Evolutionary conservation across 768 basidiomycete species (phyloP).

Genomic region (Infundibulicybe gibba): DNA sequence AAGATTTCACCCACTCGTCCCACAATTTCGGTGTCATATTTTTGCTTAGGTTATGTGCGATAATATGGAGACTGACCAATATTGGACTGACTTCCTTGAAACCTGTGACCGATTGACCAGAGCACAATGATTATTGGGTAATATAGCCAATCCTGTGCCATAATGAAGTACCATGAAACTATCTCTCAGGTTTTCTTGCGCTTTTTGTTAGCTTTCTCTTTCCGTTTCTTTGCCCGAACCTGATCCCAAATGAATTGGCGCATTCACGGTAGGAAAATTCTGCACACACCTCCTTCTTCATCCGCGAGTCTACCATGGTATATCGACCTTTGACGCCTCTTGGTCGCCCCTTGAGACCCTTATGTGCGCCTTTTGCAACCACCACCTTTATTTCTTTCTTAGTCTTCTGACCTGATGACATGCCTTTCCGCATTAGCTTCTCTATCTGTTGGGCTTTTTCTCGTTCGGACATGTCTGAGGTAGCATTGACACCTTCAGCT

Average conservation of each 20-base stretch:
- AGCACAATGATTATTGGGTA: not conserved
- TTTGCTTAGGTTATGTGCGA: constrained; percentile 40
- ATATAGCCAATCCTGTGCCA: too few relatives aligned
- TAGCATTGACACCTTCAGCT: constrained; percentile 89
- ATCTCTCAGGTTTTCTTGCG: constrained; percentile 22
- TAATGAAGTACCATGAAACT: too few relatives aligned
- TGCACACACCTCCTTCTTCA: constrained; percentile 82
- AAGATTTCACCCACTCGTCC: constrained; percentile 6
- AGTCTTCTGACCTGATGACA: constrained; percentile 59
- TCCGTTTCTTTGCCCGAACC: constrained; percentile 81
- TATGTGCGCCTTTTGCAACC: constrained; percentile 89
- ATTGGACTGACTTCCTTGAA: constrained; percentile 38
- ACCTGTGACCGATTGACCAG: constrained; percentile 35
- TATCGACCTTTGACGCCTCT: constrained; percentile 96
- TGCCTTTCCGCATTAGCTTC: constrained; percentile 83
- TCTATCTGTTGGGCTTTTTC: constrained; percentile 95
- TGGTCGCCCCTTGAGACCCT: constrained; percentile 87
- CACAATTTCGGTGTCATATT: constrained; percentile 2
- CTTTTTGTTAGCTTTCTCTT: constrained; percentile 70
- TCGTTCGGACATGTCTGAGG: constrained; percentile 86
- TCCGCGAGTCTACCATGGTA: constrained; percentile 89
- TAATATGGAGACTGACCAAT: constrained; percentile 27
- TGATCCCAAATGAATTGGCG: constrained; percentile 26
- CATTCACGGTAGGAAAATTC: not conserved
- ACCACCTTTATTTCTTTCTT: constrained; percentile 82